Evolutionary conservation across 805 yeast species (phyloP).

Genomic region (Monosporozyma servazzii): DNA sequence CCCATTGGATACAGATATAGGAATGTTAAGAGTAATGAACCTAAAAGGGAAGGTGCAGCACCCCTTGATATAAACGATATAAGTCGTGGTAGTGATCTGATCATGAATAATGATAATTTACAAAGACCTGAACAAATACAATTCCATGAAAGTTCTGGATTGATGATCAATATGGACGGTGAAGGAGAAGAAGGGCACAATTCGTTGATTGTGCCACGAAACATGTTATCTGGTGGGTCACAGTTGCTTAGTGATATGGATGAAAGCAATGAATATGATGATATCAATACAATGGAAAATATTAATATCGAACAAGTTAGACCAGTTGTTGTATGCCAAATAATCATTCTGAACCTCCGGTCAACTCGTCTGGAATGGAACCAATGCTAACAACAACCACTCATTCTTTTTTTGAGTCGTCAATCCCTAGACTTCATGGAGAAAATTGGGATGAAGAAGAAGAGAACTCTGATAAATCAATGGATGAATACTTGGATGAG

Average conservation of each 20-base stretch:
- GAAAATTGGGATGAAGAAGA: neutral
- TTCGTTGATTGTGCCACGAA: neutral
- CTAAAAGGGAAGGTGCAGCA: neutral
- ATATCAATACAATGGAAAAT: neutral
- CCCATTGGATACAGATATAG: conserved; percentile 44
- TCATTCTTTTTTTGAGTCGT: neutral
- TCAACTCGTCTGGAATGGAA: neutral
- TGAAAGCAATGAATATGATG: neutral
- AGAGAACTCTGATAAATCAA: conserved; percentile 1
- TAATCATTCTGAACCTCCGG: no score
- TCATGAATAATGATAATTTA: neutral
- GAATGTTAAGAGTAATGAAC: neutral
- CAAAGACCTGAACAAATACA: neutral
- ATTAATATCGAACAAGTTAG: neutral
- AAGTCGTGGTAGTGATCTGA: neutral
- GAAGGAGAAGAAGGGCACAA: neutral
- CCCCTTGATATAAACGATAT: neutral
- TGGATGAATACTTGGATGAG: neutral
- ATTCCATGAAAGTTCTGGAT: neutral
- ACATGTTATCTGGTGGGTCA: neutral
- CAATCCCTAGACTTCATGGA: neutral
- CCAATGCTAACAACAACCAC: neutral
- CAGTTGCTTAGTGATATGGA: neutral
- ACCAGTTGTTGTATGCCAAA: no score
- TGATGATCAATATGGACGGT: neutral